phyloP scores from a whole-genome alignment of 225 moss, liverwort and hornwort genomes.

The Pseudoscleropodium purum region DNA sequence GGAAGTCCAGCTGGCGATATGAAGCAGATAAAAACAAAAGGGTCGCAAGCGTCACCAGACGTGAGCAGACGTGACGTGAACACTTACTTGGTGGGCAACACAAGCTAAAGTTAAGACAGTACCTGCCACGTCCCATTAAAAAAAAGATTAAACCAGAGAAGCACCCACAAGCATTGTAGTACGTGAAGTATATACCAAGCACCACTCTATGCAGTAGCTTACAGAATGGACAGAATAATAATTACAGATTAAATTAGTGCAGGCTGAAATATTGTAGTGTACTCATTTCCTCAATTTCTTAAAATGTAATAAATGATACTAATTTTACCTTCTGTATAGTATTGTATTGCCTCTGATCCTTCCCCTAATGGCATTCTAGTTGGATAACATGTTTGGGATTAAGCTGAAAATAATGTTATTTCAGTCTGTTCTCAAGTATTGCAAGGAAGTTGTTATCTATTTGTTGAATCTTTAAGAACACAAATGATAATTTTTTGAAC shows the following conservation, averaged over 20 bases:
- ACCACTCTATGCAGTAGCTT: background rate
- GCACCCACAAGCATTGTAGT: too few species aligned
- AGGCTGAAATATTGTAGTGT: too few species aligned
- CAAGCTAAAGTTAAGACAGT: background rate
- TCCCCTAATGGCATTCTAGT: fast-evolving
- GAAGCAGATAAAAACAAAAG: background rate
- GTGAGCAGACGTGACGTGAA: background rate
- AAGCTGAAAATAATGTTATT: background rate
- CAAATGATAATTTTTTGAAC: background rate
- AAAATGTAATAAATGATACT: too few species aligned
- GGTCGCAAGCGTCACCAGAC: background rate
- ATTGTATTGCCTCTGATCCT: too few species aligned
- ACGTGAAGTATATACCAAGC: background rate
- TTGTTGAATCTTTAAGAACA: background rate
- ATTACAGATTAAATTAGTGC: too few species aligned
- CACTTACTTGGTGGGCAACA: background rate
- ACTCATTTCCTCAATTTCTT: too few species aligned
- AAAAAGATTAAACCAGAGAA: background rate
- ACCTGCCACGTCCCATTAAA: background rate
- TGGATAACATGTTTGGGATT: background rate
- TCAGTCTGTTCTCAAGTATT: background rate
- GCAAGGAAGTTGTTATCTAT: background rate
- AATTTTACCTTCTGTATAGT: too few species aligned
- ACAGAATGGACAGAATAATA: background rate
- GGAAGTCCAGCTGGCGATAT: background rate